Evolutionary conservation across 768 basidiomycete genomes (phyloP).

Genomic region (Lactifluus rugatus): DNA sequence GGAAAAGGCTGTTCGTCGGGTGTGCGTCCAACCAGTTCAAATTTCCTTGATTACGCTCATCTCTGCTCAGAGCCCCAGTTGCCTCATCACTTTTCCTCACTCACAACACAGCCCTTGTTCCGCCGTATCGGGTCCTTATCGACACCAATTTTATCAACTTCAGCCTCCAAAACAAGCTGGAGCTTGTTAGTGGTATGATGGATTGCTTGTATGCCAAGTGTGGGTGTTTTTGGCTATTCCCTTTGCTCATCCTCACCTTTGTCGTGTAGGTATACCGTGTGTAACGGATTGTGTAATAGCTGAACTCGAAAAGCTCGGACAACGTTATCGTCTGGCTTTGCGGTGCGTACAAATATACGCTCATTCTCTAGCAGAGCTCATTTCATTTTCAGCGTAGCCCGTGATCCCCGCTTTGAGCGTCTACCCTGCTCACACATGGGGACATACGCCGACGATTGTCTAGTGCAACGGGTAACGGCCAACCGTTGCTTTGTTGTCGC

Average conservation of each 20-base stretch:
- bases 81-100: slow-evolving; percentile 91
- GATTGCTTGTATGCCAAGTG: slow-evolving; percentile 98
- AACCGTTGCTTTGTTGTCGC: slow-evolving; percentile 97
- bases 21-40: slow-evolving; percentile 43
- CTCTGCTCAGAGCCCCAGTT: slow-evolving; percentile 53
- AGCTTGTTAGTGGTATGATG: slow-evolving; percentile 98
- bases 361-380: neutral
- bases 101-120: slow-evolving; percentile 92
- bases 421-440: slow-evolving; percentile 86
- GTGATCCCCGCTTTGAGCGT: slow-evolving; percentile 94
- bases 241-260: slow-evolving; percentile 7
- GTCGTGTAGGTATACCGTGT: slow-evolving; percentile 77
- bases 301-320: slow-evolving; percentile 95
- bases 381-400: slow-evolving; percentile 63
- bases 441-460: slow-evolving; percentile 98
- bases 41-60: neutral
- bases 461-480: slow-evolving; percentile 89
- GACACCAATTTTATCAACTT: slow-evolving; percentile 99
- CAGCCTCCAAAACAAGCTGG: slow-evolving; percentile 94
- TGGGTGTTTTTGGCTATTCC: slow-evolving; percentile 29
- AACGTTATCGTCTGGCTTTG: slow-evolving; percentile 87
- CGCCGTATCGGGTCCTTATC: slow-evolving; percentile 93
- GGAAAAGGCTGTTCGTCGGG: slow-evolving; percentile 62
- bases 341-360: slow-evolving; percentile 44
- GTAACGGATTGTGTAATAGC: slow-evolving; percentile 99